Evolutionary conservation across 148 eudicot species (phyloP), one percentile per base, ranked within the genome.

Genomic region (Limonium bicolor): DNA sequence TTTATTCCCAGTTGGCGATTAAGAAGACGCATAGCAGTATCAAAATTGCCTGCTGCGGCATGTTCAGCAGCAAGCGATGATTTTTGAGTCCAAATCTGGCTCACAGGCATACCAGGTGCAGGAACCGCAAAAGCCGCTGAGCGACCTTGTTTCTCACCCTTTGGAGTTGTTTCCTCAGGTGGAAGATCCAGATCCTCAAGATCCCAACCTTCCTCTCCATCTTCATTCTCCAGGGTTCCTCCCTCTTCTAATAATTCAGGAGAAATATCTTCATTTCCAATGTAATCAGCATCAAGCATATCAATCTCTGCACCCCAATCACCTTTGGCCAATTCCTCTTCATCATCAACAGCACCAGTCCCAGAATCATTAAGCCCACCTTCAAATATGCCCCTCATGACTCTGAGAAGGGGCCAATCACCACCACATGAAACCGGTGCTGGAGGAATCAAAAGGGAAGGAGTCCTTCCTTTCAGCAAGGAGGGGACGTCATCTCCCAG

Each of bases 21-120:
- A 3, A 88, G 61, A 54, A 88, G 53, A 42, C 86, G 74, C 94
- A 88, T 83, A 8, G 96, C 96, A 29, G 86, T 83, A 46, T 88
- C 96, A 3, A 83, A 88, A 54, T 88, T 83, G 26, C 96, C 96
- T 20, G 86, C 96, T 24, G 90, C 96, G 20, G 74, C 96, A 44
- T 87, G 94, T 55, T 87, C 96, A 25, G 94, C 94, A 22, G 96
- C 96, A 15, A 88, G 74, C 34, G 92, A 80, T 3, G 94, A 88
- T 50, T 37, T 77, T 55, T 88, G 96, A 28, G 57, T 65, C 96
- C 96, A 88, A 43, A 83, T 83, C 49, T 83, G 96, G 63, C 78
- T 79, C 29, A 83, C 86, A 13, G 96, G 78, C 86, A 79, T 68
- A 30, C 96, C 96, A 15, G 72, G 68, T 20, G 80, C 52, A 10